These are phyloP conservation scores for Thielaviopsis euricoi DNA, from an alignment of 2,329 filamentous ascomycete genomes.

Conservation along the genomic window DNA sequence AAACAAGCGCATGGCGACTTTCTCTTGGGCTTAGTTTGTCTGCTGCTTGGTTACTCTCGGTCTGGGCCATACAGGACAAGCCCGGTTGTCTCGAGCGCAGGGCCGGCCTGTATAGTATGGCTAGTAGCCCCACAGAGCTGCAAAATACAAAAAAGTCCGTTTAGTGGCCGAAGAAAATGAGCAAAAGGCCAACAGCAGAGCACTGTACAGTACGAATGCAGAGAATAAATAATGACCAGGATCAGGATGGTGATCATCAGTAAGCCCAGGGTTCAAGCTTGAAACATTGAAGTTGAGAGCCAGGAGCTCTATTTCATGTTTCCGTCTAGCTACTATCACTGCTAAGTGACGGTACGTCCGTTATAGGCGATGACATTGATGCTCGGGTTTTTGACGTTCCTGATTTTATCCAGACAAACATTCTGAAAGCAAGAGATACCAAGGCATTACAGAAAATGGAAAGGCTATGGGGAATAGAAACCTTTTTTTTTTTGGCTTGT, in stretches of 20 bases:
- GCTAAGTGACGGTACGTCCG: no score
- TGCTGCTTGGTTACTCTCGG: neutral
- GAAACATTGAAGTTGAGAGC: neutral
- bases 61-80: neutral
- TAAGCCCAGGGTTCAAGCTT: neutral
- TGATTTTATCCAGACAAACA: neutral
- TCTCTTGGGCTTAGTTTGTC: neutral
- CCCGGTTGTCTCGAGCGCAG: neutral
- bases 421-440: neutral
- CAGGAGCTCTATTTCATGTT: neutral
- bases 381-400: neutral
- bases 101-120: neutral
- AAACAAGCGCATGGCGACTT: neutral
- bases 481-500: neutral
- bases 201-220: neutral
- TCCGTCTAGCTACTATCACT: neutral
- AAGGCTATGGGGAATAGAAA: no score
- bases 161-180: no score
- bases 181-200: neutral
- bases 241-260: neutral
- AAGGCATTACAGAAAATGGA: no score
- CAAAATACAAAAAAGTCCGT: neutral
- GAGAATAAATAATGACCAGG: neutral
- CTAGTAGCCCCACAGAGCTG: neutral
- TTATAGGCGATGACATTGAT: neutral